These are phyloP conservation scores for Cercospora sp. DNA, from an alignment of 2,329 filamentous ascomycete genomes.

Conservation along the genomic window DNA sequence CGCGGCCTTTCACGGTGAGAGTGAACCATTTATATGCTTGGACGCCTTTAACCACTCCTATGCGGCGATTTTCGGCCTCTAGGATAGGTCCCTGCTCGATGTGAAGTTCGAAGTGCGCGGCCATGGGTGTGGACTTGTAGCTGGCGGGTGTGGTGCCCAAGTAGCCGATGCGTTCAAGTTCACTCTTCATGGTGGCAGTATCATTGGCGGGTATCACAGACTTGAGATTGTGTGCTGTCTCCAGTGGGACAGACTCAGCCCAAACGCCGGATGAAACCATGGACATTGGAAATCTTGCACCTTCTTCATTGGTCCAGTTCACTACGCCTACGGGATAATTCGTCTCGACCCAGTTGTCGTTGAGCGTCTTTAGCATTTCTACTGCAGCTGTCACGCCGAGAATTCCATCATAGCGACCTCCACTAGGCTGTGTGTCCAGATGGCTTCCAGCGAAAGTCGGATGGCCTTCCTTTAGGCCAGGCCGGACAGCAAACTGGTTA, in stretches of 20 bases:
- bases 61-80: constrained; percentile 61
- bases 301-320: constrained; percentile 83
- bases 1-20: constrained; percentile 63
- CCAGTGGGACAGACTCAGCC: constrained; percentile 65
- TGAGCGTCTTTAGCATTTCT: constrained; percentile 68
- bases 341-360: constrained; percentile 67
- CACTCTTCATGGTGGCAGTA: constrained; percentile 63
- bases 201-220: constrained; percentile 60
- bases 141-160: constrained; percentile 60
- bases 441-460: constrained; percentile 51
- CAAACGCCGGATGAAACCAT: constrained; percentile 77
- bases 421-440: constrained; percentile 56
- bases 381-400: constrained; percentile 71
- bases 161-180: constrained; percentile 71
- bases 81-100: constrained; percentile 82
- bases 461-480: constrained; percentile 57
- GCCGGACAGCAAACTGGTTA: constrained; percentile 73
- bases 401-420: constrained; percentile 74
- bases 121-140: constrained; percentile 63
- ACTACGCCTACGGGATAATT: constrained; percentile 71
- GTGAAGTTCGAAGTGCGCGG: constrained; percentile 79
- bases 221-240: constrained; percentile 60
- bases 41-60: constrained; percentile 70
- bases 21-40: constrained; percentile 76
- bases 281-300: constrained; percentile 73